Evolutionary conservation across 768 basidiomycete genomes (phyloP), one percentile per base, ranked within the genome.

Genomic region (Melanogaster broomeanus): DNA sequence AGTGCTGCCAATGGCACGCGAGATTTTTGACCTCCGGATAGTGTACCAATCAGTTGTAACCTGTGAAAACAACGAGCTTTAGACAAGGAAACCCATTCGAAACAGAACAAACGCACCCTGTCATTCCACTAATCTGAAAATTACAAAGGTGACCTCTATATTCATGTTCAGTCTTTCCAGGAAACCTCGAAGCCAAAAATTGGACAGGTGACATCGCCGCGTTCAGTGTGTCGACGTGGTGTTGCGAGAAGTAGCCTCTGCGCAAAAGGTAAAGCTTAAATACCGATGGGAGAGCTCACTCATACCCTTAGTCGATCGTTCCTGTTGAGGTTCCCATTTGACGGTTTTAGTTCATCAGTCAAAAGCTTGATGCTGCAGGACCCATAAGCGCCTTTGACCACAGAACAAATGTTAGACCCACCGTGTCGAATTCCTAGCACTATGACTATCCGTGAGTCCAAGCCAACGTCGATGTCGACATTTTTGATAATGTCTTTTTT

Each of bases 381-480:
- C 13, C 41, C 24, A 42, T 50, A 28, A 60, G 49, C 37, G 49
- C 33, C 8, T 44, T 46, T 34, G 38, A 55, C 21, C 22, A 19
- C 7, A 19, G 48, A 46, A 41, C 10, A n/a, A 16, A 43, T 38
- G 27, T 19, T 16, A 41, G 16, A 7, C 18, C 66, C 61, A 91
- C 87, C 97, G 68, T 4, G 97, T 98, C 16, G 93, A 98, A 72
- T 99, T 99, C 73, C 96, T 97, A 21, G 92, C 88, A 98, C 93
- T 58, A 99, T 82, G 4, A 96, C 95, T 52, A 98, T 90, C 52
- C 97, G 79, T 9, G 92, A 94, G 57, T 99, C 97, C n/a, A 97
- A 72, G 1, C 90, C 88, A 52, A 98, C 87, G 61, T 98, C 94
- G 61, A 99, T 85, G 63, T 95, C 90, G 58, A 95, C 77, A 43